Evolutionary conservation across 495 filamentous ascomycete genomes (phyloP).

Genomic region (Aspergillus campestris): DNA sequence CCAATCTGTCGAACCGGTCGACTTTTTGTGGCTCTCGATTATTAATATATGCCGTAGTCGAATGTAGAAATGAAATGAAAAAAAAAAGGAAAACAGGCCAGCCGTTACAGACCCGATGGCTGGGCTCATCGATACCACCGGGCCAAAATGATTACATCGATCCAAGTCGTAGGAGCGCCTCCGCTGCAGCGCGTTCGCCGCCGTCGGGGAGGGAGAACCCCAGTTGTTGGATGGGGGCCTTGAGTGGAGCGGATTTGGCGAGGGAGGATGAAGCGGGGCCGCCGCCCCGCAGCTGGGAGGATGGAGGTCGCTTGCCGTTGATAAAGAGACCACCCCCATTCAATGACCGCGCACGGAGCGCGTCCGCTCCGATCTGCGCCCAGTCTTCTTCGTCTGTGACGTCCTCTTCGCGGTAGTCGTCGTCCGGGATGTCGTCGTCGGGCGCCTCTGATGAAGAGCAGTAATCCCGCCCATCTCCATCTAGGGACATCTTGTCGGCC

Average conservation of each 20-base stretch:
- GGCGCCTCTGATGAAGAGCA: conserved; percentile 67
- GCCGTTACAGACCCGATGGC: conserved; percentile 4
- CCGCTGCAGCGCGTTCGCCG: conserved; percentile 71
- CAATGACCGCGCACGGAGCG: conserved; percentile 67
- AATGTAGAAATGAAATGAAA: conserved; percentile 7
- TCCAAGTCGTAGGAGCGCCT: conserved; percentile 75
- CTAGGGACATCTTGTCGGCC: conserved; percentile 94
- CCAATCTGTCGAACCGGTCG: conserved; percentile 16
- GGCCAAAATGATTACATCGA: conserved; percentile 57
- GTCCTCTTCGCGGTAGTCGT: conserved; percentile 65
- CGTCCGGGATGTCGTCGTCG: conserved; percentile 54
- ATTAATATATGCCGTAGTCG: conserved; percentile 7
- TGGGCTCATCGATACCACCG: conserved; percentile 4
- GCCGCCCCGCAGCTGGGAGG: conserved; percentile 13
- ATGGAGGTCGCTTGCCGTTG: conserved; percentile 12
- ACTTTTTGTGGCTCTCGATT: conserved; percentile 7
- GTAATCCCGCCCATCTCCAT: conserved; percentile 58
- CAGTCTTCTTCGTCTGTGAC: conserved; percentile 97
- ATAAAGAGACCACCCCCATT: conserved; percentile 29
- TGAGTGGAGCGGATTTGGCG: conserved; percentile 32
- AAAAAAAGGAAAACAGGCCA: conserved; percentile 5
- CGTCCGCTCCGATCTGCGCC: conserved; percentile 81
- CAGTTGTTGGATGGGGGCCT: conserved; percentile 28
- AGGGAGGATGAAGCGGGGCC: conserved; percentile 32
- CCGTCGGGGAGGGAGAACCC: conserved; percentile 23